phyloP scores from a whole-genome alignment of 179 eudicot genomes.

The Patellifolia procumbens region DNA sequence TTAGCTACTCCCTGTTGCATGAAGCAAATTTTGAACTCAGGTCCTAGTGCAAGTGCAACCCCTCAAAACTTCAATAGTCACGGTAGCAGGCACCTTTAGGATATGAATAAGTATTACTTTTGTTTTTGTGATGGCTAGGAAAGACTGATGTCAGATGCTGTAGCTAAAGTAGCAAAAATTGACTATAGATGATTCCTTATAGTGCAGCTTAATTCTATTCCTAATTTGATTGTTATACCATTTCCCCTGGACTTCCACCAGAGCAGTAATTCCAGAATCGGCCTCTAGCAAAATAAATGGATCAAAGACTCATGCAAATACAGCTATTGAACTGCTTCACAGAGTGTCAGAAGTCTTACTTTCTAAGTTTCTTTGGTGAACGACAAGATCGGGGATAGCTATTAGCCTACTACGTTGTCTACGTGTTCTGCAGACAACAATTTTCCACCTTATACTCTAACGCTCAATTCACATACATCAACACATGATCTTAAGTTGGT shows the following conservation, averaged over 20 bases:
- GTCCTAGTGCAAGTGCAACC: not conserved
- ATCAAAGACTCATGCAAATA: not conserved
- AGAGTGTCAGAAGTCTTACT: not conserved
- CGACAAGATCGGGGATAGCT: not conserved
- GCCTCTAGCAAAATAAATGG: not conserved
- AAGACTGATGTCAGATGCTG: not conserved
- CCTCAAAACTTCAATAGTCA: not conserved
- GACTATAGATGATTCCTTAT: not conserved
- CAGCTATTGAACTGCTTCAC: not conserved
- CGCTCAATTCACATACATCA: not conserved
- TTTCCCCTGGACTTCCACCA: not conserved
- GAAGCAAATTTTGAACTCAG: not conserved
- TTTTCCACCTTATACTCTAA: not conserved
- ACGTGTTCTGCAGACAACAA: not conserved
- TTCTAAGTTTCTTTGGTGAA: not conserved
- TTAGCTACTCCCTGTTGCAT: not conserved
- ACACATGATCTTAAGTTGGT: not conserved
- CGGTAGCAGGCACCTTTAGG: not conserved
- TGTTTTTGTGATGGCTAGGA: not conserved
- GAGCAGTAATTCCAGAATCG: not conserved
- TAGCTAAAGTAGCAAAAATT: not conserved
- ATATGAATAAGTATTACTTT: too few relatives aligned
- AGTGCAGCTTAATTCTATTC: not conserved
- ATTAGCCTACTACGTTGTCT: not conserved
- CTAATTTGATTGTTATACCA: not conserved